These are phyloP conservation scores for Zygnema circumcarinatum DNA, from an alignment of 139 green algal genomes.

Conservation along the genomic window DNA sequence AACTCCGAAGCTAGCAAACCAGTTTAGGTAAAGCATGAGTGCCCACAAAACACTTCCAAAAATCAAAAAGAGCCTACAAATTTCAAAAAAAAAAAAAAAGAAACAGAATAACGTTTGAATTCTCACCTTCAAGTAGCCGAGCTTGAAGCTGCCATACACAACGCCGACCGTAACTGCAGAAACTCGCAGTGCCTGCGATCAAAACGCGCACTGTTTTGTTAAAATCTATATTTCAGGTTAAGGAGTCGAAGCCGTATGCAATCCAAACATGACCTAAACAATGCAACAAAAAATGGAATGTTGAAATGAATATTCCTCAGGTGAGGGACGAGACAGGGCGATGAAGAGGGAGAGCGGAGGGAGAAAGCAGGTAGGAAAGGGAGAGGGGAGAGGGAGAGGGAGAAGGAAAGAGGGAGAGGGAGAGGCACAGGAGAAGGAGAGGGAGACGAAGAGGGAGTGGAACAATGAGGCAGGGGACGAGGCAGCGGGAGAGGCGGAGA, in stretches of 20 bases:
- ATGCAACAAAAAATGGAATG: background rate
- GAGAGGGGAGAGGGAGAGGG: background rate
- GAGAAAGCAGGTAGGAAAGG: background rate
- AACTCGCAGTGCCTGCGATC: no score
- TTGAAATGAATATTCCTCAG: background rate
- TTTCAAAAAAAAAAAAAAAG: background rate
- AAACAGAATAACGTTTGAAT: background rate
- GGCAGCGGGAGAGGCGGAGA: background rate
- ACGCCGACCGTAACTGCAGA: no score
- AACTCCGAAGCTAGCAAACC: background rate
- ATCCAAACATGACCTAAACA: background rate
- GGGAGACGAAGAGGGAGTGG: background rate
- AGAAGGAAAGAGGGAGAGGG: background rate
- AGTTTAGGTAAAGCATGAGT: background rate
- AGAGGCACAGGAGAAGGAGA: background rate
- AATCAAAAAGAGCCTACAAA: background rate
- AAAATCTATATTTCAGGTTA: background rate
- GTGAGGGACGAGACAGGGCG: background rate
- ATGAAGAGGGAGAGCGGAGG: background rate
- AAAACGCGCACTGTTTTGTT: background rate
- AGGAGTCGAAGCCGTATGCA: background rate
- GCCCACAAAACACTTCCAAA: background rate
- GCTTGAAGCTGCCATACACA: no score
- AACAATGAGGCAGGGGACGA: background rate
- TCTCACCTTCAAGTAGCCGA: background rate